phyloP scores from a whole-genome alignment of 139 green algal genomes.

The Auxenochlorella protothecoides region DNA sequence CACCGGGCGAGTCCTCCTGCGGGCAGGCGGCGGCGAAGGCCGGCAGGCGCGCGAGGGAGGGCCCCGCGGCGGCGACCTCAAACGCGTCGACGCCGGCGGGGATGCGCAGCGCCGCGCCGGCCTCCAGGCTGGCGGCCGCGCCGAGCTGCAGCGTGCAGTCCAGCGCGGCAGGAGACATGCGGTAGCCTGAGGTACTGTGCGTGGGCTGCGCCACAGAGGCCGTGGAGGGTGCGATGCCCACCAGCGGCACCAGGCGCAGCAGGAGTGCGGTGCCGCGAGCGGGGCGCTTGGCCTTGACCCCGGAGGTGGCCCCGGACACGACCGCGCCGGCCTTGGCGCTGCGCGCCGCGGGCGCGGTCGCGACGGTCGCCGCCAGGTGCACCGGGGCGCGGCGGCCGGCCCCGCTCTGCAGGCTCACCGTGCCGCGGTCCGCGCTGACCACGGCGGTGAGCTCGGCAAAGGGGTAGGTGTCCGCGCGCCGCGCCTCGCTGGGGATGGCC shows the following conservation, averaged over 20 bases:
- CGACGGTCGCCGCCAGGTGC: no score
- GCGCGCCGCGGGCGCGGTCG: no score
- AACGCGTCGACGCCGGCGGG: conserved; percentile 13
- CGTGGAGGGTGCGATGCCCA: no score
- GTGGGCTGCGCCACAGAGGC: conserved; percentile 1
- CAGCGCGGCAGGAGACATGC: conserved; percentile 19
- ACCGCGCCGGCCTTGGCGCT: no score
- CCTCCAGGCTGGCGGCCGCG: neutral
- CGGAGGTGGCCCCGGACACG: no score
- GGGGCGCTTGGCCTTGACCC: no score
- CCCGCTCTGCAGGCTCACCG: neutral
- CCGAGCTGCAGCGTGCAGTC: conserved; percentile 26
- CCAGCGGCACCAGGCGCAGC: no score
- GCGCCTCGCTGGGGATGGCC: neutral
- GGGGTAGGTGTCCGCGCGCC: no score
- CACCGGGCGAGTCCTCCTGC: neutral
- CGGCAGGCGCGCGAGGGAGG: no score
- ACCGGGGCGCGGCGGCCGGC: no score
- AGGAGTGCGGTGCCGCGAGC: no score
- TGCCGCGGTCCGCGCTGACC: neutral
- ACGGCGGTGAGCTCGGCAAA: no score
- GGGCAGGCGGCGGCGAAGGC: neutral
- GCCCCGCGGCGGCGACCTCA: neutral
- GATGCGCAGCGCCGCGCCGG: conserved; percentile 8
- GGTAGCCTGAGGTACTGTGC: conserved; percentile 9